phyloP scores from a whole-genome alignment of 495 filamentous ascomycete genomes.

The Podospora australis region DNA sequence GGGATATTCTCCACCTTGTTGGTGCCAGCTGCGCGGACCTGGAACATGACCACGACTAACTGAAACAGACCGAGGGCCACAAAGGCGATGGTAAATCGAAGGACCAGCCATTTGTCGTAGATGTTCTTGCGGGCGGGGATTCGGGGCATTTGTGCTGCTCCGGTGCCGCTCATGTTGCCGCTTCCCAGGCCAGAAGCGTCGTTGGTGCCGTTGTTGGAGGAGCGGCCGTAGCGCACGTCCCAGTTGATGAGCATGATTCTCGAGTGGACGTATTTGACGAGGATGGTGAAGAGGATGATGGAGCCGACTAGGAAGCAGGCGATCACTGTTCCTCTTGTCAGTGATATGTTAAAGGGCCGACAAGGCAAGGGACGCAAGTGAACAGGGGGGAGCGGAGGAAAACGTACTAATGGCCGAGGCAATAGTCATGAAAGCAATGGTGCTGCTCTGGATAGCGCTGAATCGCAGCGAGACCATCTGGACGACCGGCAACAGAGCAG shows the following conservation, averaged over 20 bases:
- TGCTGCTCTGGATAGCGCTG: slow-evolving; percentile 21
- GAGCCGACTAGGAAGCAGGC: slow-evolving; percentile 33
- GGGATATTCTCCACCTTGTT: slow-evolving; percentile 29
- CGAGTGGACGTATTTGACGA: slow-evolving; percentile 42
- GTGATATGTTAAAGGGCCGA: neutral
- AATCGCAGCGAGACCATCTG: slow-evolving; percentile 33
- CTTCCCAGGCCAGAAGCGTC: neutral
- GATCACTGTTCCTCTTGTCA: slow-evolving; percentile 28
- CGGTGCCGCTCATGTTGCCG: neutral
- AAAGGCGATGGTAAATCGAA: slow-evolving; percentile 42
- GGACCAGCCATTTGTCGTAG: slow-evolving; percentile 43
- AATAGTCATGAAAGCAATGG: slow-evolving; percentile 30
- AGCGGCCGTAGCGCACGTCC: slow-evolving; percentile 30
- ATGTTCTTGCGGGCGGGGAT: slow-evolving; percentile 18
- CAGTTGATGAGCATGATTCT: slow-evolving; percentile 31
- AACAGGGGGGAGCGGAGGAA: no score
- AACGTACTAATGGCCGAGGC: slow-evolving; percentile 37
- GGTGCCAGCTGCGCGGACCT: slow-evolving; percentile 30
- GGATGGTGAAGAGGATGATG: slow-evolving; percentile 34
- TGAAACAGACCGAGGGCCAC: slow-evolving; percentile 38
- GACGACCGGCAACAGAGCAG: slow-evolving; percentile 30
- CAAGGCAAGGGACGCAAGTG: no score
- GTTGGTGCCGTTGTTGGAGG: slow-evolving; percentile 12
- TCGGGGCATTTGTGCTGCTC: neutral
- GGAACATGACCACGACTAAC: slow-evolving; percentile 35